These are phyloP conservation scores for Alternaria dauci DNA, from an alignment of 2,329 filamentous ascomycete genomes.

Conservation along the genomic window DNA sequence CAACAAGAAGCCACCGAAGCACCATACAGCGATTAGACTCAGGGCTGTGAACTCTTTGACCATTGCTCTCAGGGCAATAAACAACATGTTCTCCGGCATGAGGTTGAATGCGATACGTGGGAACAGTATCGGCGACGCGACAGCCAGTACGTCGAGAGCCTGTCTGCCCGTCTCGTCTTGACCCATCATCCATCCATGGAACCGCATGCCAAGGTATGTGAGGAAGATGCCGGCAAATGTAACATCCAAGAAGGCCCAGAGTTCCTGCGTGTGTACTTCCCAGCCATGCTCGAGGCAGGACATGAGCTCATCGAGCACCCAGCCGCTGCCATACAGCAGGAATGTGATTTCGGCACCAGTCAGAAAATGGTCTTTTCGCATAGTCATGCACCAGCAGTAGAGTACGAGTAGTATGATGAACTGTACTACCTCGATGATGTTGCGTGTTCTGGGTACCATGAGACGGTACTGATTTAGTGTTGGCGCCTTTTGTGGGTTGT, in stretches of 20 bases:
- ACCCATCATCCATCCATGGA: conserved; percentile 67
- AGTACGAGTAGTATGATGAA: conserved; percentile 74
- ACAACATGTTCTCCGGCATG: conserved; percentile 83
- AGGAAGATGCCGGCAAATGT: conserved; percentile 77
- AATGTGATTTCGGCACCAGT: conserved; percentile 71
- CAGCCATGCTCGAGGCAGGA: conserved; percentile 79
- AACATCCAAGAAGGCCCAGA: conserved; percentile 88
- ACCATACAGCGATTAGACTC: conserved; percentile 79
- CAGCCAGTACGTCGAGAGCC: conserved; percentile 79
- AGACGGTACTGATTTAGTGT: conserved; percentile 85
- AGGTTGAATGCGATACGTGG: conserved; percentile 83
- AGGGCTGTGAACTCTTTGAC: conserved; percentile 85
- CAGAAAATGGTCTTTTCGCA: conserved; percentile 66
- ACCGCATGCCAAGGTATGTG: conserved; percentile 71
- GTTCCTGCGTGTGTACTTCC: conserved; percentile 85
- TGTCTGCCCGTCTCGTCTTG: conserved; percentile 65
- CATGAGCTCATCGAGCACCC: conserved; percentile 79
- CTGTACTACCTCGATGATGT: conserved; percentile 76
- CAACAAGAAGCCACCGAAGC: conserved; percentile 81
- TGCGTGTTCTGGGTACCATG: conserved; percentile 80
- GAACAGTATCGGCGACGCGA: conserved; percentile 79
- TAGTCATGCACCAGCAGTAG: conserved; percentile 76
- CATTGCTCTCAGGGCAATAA: conserved; percentile 82
- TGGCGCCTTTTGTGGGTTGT: conserved; percentile 78
- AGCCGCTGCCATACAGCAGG: conserved; percentile 76